Evolutionary conservation across 2,329 filamentous ascomycete genomes (phyloP), one percentile per base, ranked within the genome.

Genomic region (Metarhizium humberi): DNA sequence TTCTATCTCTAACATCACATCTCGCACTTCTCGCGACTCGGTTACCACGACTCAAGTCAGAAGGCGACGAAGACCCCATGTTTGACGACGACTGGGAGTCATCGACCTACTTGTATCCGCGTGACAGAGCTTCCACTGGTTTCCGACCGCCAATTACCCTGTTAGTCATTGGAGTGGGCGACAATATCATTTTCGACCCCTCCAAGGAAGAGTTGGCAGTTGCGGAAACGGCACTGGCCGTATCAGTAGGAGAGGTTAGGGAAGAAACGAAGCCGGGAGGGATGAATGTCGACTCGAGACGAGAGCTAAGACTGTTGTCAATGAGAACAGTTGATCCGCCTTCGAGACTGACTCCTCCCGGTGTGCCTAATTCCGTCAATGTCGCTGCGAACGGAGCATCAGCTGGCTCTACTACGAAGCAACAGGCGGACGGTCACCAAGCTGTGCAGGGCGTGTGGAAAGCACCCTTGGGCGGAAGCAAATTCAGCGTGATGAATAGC

Each of bases 1-100:
- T 99, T 11, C 85, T 99, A 46, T 96, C 91, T 36, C 81, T 97
- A 56, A 95, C 94, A 20, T 92, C 90, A 50, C 92, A 99, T 69
- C 86, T 99, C 58, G 94, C 94, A 3, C 87, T 99, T 50, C 84
- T 96, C 59, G 86, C 89, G 34, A 92, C 94, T 6, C 85, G 88
- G 60, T 78, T 97, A 3, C 94, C 94, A 7, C 81, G 85, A 30
- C 78, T 96, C 52, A 90, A 90, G 68, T 96, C 92, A 1, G 88
- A 95, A 70, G 82, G 83, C 56, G 92, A 97, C 72, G 94, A 99
- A 74, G 94, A 99, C 64, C 94, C 94, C 13, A 85, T 96, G 67
- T 99, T 99, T 72, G 88, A 96, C 74, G 94, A 99, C 73, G 94
- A 99, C 74, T 99, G 94, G 94, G 90, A 88, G 60, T 88, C 87